Conservation (phyloP, 257 asterid species). For the Solanum pennellii region DNA sequence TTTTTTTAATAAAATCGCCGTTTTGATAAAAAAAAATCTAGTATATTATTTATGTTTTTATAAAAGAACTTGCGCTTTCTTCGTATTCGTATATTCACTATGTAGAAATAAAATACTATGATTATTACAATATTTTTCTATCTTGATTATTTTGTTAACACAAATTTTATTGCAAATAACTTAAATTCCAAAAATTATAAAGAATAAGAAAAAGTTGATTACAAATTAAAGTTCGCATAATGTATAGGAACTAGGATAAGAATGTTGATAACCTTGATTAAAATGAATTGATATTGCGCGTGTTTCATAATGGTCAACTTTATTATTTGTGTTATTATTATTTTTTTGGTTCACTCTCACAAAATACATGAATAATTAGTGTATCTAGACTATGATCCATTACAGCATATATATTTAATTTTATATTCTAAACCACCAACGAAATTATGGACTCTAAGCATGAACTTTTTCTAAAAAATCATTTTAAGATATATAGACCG, state of each 20-base stretch:
- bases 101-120: background rate
- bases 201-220: background rate
- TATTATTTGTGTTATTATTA: background rate
- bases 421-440: background rate
- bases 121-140: background rate
- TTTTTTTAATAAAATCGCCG: accelerated
- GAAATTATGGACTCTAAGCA: background rate
- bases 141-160: background rate
- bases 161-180: background rate
- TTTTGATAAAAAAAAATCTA: too few species aligned
- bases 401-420: too few species aligned
- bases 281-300: background rate
- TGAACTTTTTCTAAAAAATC: too few species aligned
- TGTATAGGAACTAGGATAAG: too few species aligned
- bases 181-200: background rate
- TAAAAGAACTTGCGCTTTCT: too few species aligned
- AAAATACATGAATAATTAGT: background rate
- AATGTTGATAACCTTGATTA: too few species aligned
- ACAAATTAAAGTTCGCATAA: background rate
- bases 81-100: background rate
- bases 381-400: background rate
- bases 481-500: too few species aligned
- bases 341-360: background rate
- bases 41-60: too few species aligned
- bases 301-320: background rate